These are phyloP conservation scores for Helotiales sp. DNA, from an alignment of 2,329 filamentous ascomycete species.

Conservation along the genomic window DNA sequence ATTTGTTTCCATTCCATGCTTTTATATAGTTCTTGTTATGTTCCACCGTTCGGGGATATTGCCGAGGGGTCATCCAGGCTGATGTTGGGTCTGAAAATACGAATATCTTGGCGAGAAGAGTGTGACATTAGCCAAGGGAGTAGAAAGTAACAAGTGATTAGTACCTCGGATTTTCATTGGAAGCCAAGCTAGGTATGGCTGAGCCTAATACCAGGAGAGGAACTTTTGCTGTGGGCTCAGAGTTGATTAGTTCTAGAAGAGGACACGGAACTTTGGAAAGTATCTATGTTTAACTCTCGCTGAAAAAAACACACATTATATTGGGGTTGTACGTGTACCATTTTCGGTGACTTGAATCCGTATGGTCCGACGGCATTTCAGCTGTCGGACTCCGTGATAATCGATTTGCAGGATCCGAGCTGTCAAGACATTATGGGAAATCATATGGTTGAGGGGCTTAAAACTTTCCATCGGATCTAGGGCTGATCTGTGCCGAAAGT, in stretches of 20 bases:
- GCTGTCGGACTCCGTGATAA: background rate
- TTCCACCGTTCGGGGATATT: conserved; percentile 11
- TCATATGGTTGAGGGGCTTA: background rate
- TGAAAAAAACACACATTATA: background rate
- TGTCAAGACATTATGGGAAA: background rate
- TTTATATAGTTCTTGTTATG: conserved; percentile 10
- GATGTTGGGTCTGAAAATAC: conserved; percentile 10
- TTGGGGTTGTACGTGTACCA: conserved; percentile 2
- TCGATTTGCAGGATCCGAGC: background rate
- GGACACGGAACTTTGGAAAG: background rate
- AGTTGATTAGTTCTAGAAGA: background rate
- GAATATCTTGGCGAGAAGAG: conserved; percentile 13
- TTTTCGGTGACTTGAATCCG: background rate
- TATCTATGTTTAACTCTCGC: conserved; percentile 7
- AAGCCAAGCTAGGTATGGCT: conserved; percentile 17
- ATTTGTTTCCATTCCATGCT: background rate
- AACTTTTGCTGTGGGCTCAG: background rate
- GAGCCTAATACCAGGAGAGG: conserved; percentile 8
- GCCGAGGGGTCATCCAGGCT: conserved; percentile 12
- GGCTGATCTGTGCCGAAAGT: conserved; percentile 1
- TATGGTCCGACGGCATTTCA: background rate
- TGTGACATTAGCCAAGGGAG: conserved; percentile 12
- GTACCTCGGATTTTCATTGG: conserved; percentile 12
- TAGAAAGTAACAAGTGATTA: background rate
- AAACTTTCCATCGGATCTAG: background rate